A percentile compares a stretch with the other conserved stretches of the same genome.
Evolutionary conservation across 768 basidiomycete genomes (phyloP).

Genomic region (Leccinum rimulosum): DNA sequence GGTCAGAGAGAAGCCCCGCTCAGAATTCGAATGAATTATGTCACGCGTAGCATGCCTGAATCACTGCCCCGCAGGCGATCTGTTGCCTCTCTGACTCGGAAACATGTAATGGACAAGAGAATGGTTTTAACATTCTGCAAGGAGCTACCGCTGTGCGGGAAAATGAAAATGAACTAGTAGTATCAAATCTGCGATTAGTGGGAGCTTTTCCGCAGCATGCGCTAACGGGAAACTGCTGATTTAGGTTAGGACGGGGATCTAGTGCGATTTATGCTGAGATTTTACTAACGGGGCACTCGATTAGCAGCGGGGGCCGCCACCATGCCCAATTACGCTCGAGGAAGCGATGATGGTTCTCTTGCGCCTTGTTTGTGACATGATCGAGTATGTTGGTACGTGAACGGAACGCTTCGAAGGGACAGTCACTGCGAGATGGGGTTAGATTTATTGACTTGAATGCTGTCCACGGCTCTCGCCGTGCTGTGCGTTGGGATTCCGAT

Average conservation of each 20-base stretch:
- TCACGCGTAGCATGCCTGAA: not conserved
- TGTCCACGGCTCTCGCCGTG: not conserved
- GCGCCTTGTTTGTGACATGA: not conserved
- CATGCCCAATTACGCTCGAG: not conserved
- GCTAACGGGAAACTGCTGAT: not conserved
- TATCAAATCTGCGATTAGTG: not conserved
- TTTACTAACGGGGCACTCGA: not conserved
- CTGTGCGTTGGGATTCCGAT: not conserved
- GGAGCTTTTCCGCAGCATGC: not conserved
- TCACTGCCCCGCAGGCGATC: conserved; percentile 14
- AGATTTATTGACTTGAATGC: not conserved
- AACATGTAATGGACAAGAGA: not conserved
- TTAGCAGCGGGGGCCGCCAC: not conserved
- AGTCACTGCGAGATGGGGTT: not conserved
- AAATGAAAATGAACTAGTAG: not conserved
- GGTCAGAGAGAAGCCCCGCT: not conserved
- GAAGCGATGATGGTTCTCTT: not conserved
- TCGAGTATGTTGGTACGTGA: not conserved
- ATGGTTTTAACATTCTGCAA: not conserved
- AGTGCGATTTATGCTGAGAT: not conserved
- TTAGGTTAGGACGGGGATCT: not conserved
- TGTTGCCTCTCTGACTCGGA: conserved; percentile 4
- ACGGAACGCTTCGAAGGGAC: not conserved
- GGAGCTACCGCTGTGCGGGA: not conserved
- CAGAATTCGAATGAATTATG: not conserved